Evolutionary conservation across 202 grass and related monocot genomes (phyloP).

Genomic region (Saccharum hybrid): DNA sequence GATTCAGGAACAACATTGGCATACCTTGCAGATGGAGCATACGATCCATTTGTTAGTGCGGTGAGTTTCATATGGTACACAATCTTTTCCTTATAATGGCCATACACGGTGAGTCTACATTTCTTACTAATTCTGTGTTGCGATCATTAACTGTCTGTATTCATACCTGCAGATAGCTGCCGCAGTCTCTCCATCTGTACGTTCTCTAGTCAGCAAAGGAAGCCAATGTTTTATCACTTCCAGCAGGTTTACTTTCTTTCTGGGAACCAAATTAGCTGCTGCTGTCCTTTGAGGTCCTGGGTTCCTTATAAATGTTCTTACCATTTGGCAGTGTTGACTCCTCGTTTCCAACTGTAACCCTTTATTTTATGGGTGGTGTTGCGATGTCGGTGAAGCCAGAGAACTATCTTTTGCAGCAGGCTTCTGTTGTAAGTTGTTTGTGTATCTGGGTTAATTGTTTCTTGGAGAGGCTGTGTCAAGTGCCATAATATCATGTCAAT

Average conservation of each 20-base stretch:
- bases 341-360: slow-evolving; percentile 81
- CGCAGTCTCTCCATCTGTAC: slow-evolving; percentile 68
- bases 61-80: slow-evolving; percentile 53
- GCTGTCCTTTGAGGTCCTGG: slow-evolving; percentile 8
- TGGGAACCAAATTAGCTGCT: slow-evolving; percentile 38
- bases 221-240: slow-evolving; percentile 86
- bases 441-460: slow-evolving; percentile 37
- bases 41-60: slow-evolving; percentile 88
- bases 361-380: slow-evolving; percentile 82
- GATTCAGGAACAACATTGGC: slow-evolving; percentile 96
- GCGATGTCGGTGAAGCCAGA: slow-evolving; percentile 85
- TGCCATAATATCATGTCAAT: slow-evolving; percentile 37
- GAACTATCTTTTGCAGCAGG: slow-evolving; percentile 92
- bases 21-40: slow-evolving; percentile 88
- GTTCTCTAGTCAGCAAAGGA: slow-evolving; percentile 62
- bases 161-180: slow-evolving; percentile 71
- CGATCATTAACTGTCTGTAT: slow-evolving; percentile 19
- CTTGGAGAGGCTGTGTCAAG: slow-evolving; percentile 27
- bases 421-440: slow-evolving; percentile 58
- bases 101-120: slow-evolving; percentile 18
- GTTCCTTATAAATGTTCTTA: slow-evolving; percentile 30
- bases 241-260: slow-evolving; percentile 68
- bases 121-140: neutral
- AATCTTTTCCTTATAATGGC: neutral
- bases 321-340: slow-evolving; percentile 75